A percentile compares a stretch with the other conserved stretches of the same genome.
Evolutionary conservation across 129 eudicot genomes (phyloP).

Genomic region (Cynara cardunculus): DNA sequence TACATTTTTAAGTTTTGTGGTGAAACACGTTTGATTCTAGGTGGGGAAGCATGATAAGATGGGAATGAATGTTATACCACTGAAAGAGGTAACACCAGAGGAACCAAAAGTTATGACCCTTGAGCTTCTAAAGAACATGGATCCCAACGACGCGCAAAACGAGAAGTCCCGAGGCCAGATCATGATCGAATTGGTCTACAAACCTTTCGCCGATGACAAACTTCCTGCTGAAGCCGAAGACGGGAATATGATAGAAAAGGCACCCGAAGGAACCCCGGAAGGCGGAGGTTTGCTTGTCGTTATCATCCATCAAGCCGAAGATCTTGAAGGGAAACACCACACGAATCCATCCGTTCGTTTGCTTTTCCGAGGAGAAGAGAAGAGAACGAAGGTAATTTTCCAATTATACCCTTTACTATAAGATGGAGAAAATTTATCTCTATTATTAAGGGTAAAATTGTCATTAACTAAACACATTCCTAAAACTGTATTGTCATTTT

Average conservation of each 20-base stretch:
- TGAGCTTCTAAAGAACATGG: slow-evolving; percentile 71
- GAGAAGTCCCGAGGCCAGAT: slow-evolving; percentile 77
- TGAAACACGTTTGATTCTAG: slow-evolving; percentile 27
- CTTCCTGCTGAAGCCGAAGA: slow-evolving; percentile 38
- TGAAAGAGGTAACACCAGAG: slow-evolving; percentile 72
- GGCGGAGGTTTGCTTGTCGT: slow-evolving; percentile 89
- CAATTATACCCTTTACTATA: no score
- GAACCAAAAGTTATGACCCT: slow-evolving; percentile 69
- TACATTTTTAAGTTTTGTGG: not conserved
- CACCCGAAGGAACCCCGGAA: slow-evolving; percentile 88
- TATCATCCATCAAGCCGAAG: slow-evolving; percentile 79
- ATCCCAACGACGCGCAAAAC: slow-evolving; percentile 67
- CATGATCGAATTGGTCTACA: slow-evolving; percentile 58
- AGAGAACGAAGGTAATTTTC: slow-evolving; percentile 62
- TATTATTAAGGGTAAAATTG: no score
- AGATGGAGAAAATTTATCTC: no score
- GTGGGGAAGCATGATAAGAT: slow-evolving; percentile 82
- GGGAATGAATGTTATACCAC: slow-evolving; percentile 69
- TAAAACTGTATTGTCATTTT: no score
- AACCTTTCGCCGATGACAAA: slow-evolving; percentile 58
- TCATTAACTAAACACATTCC: not conserved
- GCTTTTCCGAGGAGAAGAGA: slow-evolving; percentile 73
- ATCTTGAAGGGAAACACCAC: slow-evolving; percentile 89
- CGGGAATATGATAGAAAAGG: slow-evolving; percentile 45
- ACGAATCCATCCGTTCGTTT: slow-evolving; percentile 76